Percentiles rank a stretch among this genome's conserved stretches.
Conservation (phyloP, 495 filamentous ascomycete species). For the Cladorrhinum samala region DNA sequence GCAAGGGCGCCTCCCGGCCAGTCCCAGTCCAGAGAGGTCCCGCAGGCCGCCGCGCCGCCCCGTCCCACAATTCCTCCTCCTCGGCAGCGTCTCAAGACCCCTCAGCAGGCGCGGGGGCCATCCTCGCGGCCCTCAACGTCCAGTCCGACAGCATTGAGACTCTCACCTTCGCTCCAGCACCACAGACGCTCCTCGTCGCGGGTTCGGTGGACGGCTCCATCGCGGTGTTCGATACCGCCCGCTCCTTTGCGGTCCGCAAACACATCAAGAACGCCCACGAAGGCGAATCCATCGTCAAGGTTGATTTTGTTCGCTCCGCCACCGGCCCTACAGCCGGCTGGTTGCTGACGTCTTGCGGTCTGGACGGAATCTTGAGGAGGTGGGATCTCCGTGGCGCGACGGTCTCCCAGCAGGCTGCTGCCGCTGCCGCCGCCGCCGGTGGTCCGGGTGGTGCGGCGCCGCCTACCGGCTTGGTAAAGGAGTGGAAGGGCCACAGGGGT, state of each 20-base stretch:
- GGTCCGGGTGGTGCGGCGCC: constrained; percentile 29
- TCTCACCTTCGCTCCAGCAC: constrained; percentile 64
- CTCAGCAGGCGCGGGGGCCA: constrained; percentile 66
- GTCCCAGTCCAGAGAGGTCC: constrained; percentile 16
- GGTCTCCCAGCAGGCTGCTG: constrained; percentile 31
- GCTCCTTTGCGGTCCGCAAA: constrained; percentile 72
- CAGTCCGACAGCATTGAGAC: constrained; percentile 73
- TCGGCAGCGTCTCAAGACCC: not conserved
- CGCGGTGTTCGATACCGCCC: constrained; percentile 76
- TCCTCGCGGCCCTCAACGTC: constrained; percentile 60
- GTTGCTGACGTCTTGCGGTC: constrained; percentile 73
- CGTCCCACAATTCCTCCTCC: not conserved
- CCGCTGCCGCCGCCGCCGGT: constrained; percentile 6
- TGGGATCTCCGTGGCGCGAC: constrained; percentile 86
- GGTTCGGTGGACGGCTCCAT: constrained; percentile 89
- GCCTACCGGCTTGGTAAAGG: constrained; percentile 61
- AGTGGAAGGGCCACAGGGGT: constrained; percentile 78
- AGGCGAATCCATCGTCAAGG: constrained; percentile 77
- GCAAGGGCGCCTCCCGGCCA: not conserved
- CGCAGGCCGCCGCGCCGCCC: constrained; percentile 15
- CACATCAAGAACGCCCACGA: constrained; percentile 78
- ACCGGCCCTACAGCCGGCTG: constrained; percentile 31
- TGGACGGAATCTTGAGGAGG: constrained; percentile 79
- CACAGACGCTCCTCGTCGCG: constrained; percentile 69
- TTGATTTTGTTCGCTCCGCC: constrained; percentile 67